phyloP scores from a whole-genome alignment of 257 asterid species.

The Solanum dulcamara region DNA sequence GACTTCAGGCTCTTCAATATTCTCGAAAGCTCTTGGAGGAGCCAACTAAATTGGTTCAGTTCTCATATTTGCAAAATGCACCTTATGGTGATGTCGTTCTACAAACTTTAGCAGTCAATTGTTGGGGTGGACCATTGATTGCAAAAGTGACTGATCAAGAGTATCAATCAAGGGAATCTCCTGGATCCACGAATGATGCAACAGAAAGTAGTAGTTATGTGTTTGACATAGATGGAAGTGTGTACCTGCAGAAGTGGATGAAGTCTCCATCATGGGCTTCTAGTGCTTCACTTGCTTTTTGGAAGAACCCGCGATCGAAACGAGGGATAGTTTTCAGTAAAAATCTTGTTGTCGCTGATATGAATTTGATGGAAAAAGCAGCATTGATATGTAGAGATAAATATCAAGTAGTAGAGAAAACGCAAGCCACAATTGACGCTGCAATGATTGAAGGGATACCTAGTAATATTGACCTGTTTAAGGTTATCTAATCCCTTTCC shows the following conservation, averaged over 20 bases:
- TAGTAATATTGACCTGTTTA: conserved; percentile 87
- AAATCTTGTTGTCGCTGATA: conserved; percentile 62
- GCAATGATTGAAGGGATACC: conserved; percentile 98
- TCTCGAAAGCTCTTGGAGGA: conserved; percentile 71
- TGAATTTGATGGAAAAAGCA: conserved; percentile 67
- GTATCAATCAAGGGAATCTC: conserved; percentile 9
- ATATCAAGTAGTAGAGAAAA: conserved; percentile 63
- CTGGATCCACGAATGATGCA: conserved; percentile 23
- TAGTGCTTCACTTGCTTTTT: conserved; percentile 59
- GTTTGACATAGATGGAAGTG: conserved; percentile 79
- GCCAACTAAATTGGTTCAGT: conserved; percentile 70
- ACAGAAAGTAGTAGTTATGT: conserved; percentile 38
- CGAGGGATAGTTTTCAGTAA: conserved; percentile 72
- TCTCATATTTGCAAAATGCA: conserved; percentile 57
- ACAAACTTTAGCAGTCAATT: conserved; percentile 82
- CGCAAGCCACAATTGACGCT: conserved; percentile 92
- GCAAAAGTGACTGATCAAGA: conserved; percentile 22
- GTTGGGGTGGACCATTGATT: conserved; percentile 78
- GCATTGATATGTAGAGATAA: conserved; percentile 60
- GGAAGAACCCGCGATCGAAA: conserved; percentile 42
- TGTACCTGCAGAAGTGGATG: conserved; percentile 85
- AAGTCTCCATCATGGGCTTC: conserved; percentile 77
- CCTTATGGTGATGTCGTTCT: conserved; percentile 75
- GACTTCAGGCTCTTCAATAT: conserved; percentile 85
- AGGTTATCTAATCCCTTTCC: conserved; percentile 31